These are phyloP conservation scores for Yamadazyma olivae DNA, from an alignment of 805 yeast genomes.

Conservation along the genomic window DNA sequence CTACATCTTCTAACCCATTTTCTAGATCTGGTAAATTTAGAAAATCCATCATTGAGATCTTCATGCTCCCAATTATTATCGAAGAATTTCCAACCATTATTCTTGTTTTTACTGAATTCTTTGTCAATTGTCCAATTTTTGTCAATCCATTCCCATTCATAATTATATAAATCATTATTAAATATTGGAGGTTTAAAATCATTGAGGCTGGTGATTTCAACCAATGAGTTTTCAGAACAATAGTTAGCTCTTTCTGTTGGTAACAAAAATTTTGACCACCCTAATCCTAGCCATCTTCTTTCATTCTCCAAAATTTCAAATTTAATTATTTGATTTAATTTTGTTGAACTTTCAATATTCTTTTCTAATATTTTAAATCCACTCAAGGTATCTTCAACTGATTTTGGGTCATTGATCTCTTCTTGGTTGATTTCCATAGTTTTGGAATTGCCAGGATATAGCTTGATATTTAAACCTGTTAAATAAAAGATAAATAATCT, in stretches of 20 bases:
- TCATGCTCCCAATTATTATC: conserved; percentile 50
- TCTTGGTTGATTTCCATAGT: background rate
- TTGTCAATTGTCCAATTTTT: conserved; percentile 47
- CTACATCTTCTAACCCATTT: conserved; percentile 50
- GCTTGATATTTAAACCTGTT: conserved; percentile 36
- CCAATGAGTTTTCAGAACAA: conserved; percentile 39
- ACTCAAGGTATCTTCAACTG: conserved; percentile 14
- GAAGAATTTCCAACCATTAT: conserved; percentile 54
- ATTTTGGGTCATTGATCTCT: conserved; percentile 8
- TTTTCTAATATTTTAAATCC: conserved; percentile 40
- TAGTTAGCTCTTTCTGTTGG: conserved; percentile 53
- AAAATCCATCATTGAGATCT: conserved; percentile 40
- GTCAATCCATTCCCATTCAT: conserved; percentile 60
- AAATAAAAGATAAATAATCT: conserved; percentile 35
- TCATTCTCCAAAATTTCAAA: conserved; percentile 56
- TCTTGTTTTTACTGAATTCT: conserved; percentile 33
- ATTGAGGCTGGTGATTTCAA: conserved; percentile 22
- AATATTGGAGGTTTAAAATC: conserved; percentile 46
- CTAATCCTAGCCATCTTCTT: conserved; percentile 60
- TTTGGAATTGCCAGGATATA: background rate
- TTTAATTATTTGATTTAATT: conserved; percentile 44
- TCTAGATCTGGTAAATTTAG: conserved; percentile 50
- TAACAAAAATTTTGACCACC: conserved; percentile 50
- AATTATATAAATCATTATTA: conserved; percentile 32
- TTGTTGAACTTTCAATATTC: conserved; percentile 36